Conservation (phyloP, 495 filamentous ascomycete species). For the Penicillium parvum region DNA sequence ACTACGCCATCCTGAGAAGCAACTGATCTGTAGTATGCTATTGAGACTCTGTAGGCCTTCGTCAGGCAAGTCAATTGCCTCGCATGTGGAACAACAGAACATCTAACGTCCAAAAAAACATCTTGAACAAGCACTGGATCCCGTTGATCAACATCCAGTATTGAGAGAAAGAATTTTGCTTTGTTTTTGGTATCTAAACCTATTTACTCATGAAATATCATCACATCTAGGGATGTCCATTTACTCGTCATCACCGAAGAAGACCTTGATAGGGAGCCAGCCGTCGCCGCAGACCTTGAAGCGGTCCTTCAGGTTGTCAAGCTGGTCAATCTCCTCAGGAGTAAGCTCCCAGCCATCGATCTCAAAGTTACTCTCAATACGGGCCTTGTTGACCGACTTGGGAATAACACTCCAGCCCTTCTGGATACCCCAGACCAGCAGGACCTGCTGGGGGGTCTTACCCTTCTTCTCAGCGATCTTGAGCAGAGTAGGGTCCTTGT, state of each 20-base stretch:
- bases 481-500: slow-evolving; percentile 55
- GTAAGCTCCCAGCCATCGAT: slow-evolving; percentile 64
- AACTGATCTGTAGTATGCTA: no score
- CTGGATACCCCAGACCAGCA: slow-evolving; percentile 65
- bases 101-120: no score
- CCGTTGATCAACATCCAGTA: no score
- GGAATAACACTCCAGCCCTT: slow-evolving; percentile 72
- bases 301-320: slow-evolving; percentile 60
- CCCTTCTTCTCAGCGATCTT: slow-evolving; percentile 61
- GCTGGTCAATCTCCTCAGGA: slow-evolving; percentile 56
- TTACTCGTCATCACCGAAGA: slow-evolving; percentile 84
- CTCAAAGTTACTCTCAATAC: slow-evolving; percentile 62
- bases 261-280: slow-evolving; percentile 75
- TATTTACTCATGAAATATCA: slow-evolving; percentile 14
- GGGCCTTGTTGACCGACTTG: slow-evolving; percentile 59
- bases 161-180: background rate
- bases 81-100: no score
- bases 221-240: slow-evolving; percentile 1
- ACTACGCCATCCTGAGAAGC: no score
- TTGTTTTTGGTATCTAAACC: slow-evolving; percentile 19
- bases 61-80: no score
- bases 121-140: no score
- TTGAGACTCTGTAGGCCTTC: no score
- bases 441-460: slow-evolving; percentile 62
- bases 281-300: slow-evolving; percentile 70